These are phyloP conservation scores for Arthroderma sp. DNA, from an alignment of 2,329 filamentous ascomycete genomes.

Conservation along the genomic window DNA sequence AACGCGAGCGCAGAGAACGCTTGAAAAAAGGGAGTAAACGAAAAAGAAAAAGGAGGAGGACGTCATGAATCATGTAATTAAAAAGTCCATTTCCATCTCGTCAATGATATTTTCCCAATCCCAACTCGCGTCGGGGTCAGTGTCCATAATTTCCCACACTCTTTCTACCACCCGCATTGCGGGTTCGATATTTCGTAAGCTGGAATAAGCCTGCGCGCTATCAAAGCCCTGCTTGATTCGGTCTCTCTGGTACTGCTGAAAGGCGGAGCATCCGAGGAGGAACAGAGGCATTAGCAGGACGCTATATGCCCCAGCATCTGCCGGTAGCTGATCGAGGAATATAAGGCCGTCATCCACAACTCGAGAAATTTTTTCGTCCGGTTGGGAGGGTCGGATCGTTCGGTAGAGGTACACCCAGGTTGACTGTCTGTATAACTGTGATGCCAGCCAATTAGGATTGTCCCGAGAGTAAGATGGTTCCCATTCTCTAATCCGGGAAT, in stretches of 20 bases:
- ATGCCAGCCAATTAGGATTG: slow-evolving; percentile 42
- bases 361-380: slow-evolving; percentile 41
- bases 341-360: slow-evolving; percentile 46
- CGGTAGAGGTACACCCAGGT: slow-evolving; percentile 52
- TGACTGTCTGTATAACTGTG: slow-evolving; percentile 48
- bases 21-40: neutral
- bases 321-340: slow-evolving; percentile 43
- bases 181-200: slow-evolving; percentile 44
- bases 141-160: slow-evolving; percentile 49
- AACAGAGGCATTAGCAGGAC: slow-evolving; percentile 50
- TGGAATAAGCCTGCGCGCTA: slow-evolving; percentile 42
- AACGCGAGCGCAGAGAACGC: neutral
- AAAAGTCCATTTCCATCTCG: slow-evolving; percentile 46
- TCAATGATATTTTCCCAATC: slow-evolving; percentile 51
- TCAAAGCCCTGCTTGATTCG: slow-evolving; percentile 42
- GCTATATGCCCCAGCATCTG: slow-evolving; percentile 42
- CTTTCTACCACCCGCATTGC: slow-evolving; percentile 43
- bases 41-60: neutral
- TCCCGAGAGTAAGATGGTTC: slow-evolving; percentile 43
- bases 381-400: slow-evolving; percentile 44
- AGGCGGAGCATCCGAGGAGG: slow-evolving; percentile 48
- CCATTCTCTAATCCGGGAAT: slow-evolving; percentile 63
- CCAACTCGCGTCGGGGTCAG: slow-evolving; percentile 43
- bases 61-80: slow-evolving; percentile 37
- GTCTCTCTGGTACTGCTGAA: slow-evolving; percentile 41